Conservation (phyloP, 768 basidiomycete genomes). For the Tremella yokohamensis region DNA sequence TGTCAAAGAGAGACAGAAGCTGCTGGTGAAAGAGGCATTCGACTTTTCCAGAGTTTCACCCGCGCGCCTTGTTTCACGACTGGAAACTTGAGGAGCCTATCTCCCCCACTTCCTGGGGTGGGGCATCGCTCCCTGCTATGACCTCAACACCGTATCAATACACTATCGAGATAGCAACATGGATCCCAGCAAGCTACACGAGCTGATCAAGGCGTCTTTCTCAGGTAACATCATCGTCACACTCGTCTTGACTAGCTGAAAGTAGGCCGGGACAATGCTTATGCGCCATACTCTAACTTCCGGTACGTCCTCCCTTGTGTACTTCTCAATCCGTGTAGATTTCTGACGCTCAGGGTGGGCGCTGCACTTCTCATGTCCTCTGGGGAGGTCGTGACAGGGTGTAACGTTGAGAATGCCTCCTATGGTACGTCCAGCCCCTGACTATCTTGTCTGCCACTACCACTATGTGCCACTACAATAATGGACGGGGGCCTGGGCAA, state of each 20-base stretch:
- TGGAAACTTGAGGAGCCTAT: no score
- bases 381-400: slow-evolving; percentile 67
- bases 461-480: not conserved
- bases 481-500: not conserved
- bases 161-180: not conserved
- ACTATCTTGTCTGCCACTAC: not conserved
- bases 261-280: slow-evolving; percentile 60
- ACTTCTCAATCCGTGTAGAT: slow-evolving; percentile 1
- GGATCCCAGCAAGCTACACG: slow-evolving; percentile 19
- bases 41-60: slow-evolving; percentile 5
- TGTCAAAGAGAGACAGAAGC: no score
- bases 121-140: no score
- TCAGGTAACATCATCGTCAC: slow-evolving; percentile 16
- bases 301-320: slow-evolving; percentile 50
- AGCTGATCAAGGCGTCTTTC: slow-evolving; percentile 32
- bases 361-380: slow-evolving; percentile 72
- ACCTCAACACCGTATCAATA: no score
- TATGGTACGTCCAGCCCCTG: slow-evolving; percentile 60
- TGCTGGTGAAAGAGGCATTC: no score
- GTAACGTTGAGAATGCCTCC: slow-evolving; percentile 90
- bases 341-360: slow-evolving; percentile 58
- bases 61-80: not conserved
- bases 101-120: no score
- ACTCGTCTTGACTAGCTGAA: not conserved
- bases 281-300: slow-evolving; percentile 85